Base-by-base conservation (phyloP, 768 basidiomycete species). In the Sarcodon sp. region DNA sequence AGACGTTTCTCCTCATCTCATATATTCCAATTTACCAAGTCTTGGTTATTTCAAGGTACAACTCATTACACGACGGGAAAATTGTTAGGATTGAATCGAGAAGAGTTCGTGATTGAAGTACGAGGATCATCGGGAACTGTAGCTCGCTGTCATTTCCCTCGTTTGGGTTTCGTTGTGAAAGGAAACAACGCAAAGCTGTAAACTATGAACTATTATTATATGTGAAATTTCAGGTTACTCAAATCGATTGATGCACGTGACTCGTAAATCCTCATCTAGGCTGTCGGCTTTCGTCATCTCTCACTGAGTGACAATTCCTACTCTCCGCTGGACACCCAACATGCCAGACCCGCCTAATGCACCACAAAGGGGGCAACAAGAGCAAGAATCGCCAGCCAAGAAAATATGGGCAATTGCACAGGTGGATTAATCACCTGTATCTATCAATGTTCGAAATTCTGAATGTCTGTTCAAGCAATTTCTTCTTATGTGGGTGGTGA, bases 401-500 rank as follows among this genome's bases (percentile, higher is more conserved):
- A 27, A 27, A 27, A 27, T 27, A 27, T 27, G 21, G 21, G 21
- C 21, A 27, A 27, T 27, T 27, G 21, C 21, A 27, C 21, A 27
- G 21, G 21, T 27, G 21, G 21, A 27, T 27, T 27, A 27, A 27
- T 27, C 21, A 27, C 4, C 21, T 27, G 21, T 4, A 27, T 27
- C 21, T 27, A 27, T 27, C 4, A 27, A 27, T 27, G 21, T 4
- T 27, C 21, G 21, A 27, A 27, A 27, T 27, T 4, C 21, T 27
- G 21, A 27, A 27, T 27, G 4, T 27, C 21, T 27, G 21, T 32
- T 51, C 13, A 46, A 87, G 85, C 83, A 86, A 86, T 61, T 78
- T 16, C 63, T 87, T 38, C 52, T 87, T 46, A 65, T 82, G 50
- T 87, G 74, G 68, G 72, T 69, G n/a, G 56, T 83, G 39, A 72